Conservation (phyloP, 2,329 filamentous ascomycete genomes). For the Fusarium veterinarium region DNA sequence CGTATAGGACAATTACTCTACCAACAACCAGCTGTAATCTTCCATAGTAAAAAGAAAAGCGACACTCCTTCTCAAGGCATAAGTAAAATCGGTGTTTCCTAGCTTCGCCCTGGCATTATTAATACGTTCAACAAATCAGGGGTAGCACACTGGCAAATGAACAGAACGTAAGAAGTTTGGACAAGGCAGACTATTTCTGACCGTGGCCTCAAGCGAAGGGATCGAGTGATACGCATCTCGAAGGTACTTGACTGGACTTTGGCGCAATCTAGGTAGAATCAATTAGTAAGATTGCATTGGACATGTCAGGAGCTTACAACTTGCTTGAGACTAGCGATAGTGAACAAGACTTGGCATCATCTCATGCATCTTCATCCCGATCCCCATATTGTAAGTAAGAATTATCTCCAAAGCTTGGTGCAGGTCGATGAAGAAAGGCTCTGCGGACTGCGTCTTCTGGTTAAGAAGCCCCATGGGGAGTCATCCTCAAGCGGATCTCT, state of each 20-base stretch:
- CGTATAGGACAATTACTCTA: neutral
- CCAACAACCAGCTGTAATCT: neutral
- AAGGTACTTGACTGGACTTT: neutral
- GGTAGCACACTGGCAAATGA: neutral
- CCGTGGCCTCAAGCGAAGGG: neutral
- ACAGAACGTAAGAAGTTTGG: neutral
- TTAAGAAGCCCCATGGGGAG: neutral
- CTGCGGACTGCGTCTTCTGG: neutral
- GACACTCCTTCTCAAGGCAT: neutral
- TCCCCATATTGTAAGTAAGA: neutral
- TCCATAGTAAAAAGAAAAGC: neutral
- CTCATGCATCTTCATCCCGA: neutral
- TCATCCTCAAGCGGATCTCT: neutral
- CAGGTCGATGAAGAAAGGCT: neutral
- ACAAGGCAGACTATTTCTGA: neutral
- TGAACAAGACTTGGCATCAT: neutral
- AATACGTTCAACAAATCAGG: neutral
- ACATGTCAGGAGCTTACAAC: neutral
- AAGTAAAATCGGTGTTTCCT: neutral
- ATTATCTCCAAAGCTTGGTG: neutral
- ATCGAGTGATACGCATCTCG: no score
- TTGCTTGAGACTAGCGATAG: neutral
- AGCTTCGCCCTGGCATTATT: neutral
- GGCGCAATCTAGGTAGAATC: neutral
- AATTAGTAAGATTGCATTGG: neutral